Conservation (phyloP, 2,329 filamentous ascomycete species). For the Trichoderma atrobrunneum region DNA sequence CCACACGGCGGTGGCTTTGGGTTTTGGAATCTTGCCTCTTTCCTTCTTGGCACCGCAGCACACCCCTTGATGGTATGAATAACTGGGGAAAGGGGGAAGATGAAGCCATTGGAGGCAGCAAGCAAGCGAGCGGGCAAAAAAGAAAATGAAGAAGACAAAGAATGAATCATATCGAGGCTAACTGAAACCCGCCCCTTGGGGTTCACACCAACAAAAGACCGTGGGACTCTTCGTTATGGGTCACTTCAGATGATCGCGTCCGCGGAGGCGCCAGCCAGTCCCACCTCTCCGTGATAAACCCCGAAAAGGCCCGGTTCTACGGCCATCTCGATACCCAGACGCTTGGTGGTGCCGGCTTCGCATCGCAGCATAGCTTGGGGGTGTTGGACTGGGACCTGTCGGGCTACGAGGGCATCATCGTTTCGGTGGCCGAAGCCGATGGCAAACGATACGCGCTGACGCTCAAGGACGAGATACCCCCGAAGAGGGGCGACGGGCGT, state of each 20-base stretch:
- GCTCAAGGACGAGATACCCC: conserved; percentile 66
- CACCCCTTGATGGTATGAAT: not conserved
- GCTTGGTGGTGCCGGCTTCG: conserved; percentile 78
- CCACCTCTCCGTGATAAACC: conserved; percentile 38
- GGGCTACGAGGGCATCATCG: conserved; percentile 57
- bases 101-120: not conserved
- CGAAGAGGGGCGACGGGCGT: conserved; percentile 59
- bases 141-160: not conserved
- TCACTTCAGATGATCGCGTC: conserved; percentile 71
- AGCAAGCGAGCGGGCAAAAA: not conserved
- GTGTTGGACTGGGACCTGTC: conserved; percentile 62
- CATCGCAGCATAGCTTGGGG: conserved; percentile 68
- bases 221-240: conserved; percentile 63
- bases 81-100: not conserved
- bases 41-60: not conserved
- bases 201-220: conserved; percentile 39
- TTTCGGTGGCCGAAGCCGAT: conserved; percentile 54
- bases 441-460: conserved; percentile 70
- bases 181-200: conserved; percentile 4
- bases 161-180: conserved; percentile 11
- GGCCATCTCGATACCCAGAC: conserved; percentile 71
- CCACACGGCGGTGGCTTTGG: not conserved
- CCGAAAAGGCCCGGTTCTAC: conserved; percentile 55
- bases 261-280: conserved; percentile 67
- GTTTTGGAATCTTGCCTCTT: not conserved